These are phyloP conservation scores for Talinum fruticosum DNA, from an alignment of 148 eudicot species.

Conservation along the genomic window DNA sequence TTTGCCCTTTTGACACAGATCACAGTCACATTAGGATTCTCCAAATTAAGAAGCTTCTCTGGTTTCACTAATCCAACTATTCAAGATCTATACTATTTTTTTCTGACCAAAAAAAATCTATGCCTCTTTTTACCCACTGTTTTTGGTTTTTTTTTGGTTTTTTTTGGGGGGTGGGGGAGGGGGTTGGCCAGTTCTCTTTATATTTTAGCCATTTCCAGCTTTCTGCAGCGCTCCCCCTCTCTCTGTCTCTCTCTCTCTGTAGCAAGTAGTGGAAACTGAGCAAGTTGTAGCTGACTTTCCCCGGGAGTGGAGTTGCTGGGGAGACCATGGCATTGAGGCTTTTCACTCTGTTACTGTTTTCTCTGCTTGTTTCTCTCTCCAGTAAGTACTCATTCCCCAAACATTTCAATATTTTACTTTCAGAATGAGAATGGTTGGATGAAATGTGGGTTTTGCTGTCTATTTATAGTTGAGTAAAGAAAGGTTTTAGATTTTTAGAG, in stretches of 20 bases:
- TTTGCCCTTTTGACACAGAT: too few species aligned
- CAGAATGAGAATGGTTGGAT: not conserved
- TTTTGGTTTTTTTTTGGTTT: too few species aligned
- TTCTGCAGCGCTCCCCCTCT: too few species aligned
- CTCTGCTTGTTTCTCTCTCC: slow-evolving; percentile 32
- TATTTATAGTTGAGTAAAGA: not conserved
- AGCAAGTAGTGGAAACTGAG: not conserved
- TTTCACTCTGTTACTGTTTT: slow-evolving; percentile 15
- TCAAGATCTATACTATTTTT: too few species aligned
- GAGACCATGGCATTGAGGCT: slow-evolving; percentile 18
- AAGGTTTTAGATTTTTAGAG: too few species aligned
- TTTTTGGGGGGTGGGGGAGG: too few species aligned
- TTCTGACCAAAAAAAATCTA: too few species aligned
- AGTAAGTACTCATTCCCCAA: slow-evolving; percentile 25
- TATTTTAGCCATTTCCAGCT: not conserved
- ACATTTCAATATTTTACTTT: not conserved
- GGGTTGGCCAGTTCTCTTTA: not conserved
- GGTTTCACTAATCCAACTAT: too few species aligned
- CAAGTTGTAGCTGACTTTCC: not conserved
- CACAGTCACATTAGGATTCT: too few species aligned
- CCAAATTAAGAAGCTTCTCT: too few species aligned
- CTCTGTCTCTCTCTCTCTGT: not conserved
- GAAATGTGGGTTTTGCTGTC: not conserved
- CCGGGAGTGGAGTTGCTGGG: not conserved
- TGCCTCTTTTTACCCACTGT: too few species aligned